Base-by-base conservation (phyloP, 345 rosid species). In the Syzygium jambos region DNA sequence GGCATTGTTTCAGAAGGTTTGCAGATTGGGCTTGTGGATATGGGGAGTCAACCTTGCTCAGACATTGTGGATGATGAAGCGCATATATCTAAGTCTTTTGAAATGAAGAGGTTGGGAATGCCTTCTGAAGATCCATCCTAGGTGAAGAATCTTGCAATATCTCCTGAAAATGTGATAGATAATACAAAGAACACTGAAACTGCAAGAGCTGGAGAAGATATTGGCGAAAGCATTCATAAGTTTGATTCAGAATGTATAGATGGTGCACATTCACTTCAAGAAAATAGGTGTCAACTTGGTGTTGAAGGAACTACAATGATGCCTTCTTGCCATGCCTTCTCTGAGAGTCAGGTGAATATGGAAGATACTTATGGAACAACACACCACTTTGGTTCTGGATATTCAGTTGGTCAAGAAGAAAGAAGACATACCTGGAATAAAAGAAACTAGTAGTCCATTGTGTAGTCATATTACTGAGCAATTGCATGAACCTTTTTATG, bases 21-120 rank as follows among this genome's bases (percentile, higher is more conserved):
- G 65, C 86, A 43, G 30, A 63, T 65, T 78, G 87, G 86, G 53
- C 87, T 22, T 22, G 87, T 85, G 80, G 80, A 68, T 68, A 34
- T 68, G 80, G 80, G 80, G 46, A 34, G 21, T 68, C 78, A 34
- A 68, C 9, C 80, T 68, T 34, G 80, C 7, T 11, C 46, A 4
- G 46, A 19, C 80, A 34, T 68, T 68, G 25, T 68, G 80, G 80
- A 68, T 68, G 46, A 34, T 68, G 46, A 41, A 17, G 80, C 25
- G 3, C 80, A 17, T 68, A 89, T 54, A 54, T 85, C 86, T 86
- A 87, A 85, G 55, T 27, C 65, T 88, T 89, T 82, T 91, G 89
- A 54, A 52, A 55, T 86, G 89, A 85, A 91, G 46, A 84, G 57
- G 52, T 86, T 86, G 78, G 88, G 25, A 27, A 85, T 85, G 54